A percentile compares a stretch with the other conserved stretches of the same genome.
Conservation (phyloP, 2,329 filamentous ascomycete species). For the Aureobasidium sp. region DNA sequence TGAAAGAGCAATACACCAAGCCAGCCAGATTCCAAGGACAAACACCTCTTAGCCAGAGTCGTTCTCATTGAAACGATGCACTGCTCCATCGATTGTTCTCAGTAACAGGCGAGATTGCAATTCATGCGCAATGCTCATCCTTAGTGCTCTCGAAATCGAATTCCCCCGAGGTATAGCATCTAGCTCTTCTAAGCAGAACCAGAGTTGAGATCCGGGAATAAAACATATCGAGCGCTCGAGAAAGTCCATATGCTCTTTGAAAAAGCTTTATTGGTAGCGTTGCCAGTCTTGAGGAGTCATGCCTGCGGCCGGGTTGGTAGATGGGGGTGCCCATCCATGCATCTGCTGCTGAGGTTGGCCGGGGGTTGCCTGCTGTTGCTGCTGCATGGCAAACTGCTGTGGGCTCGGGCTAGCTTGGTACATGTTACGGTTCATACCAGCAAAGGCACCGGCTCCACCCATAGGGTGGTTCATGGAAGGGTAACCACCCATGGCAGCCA, state of each 20-base stretch:
- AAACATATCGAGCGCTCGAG: too few relatives aligned
- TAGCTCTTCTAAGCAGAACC: neutral
- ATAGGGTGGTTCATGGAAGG: slow-evolving; percentile 37
- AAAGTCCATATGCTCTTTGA: too few relatives aligned
- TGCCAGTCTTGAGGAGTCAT: slow-evolving; percentile 34
- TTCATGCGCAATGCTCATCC: too few relatives aligned
- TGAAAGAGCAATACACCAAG: neutral
- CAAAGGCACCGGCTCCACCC: slow-evolving; percentile 33
- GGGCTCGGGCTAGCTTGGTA: slow-evolving; percentile 41
- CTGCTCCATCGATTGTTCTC: too few relatives aligned
- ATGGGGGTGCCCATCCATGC: slow-evolving; percentile 42
- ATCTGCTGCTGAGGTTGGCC: slow-evolving; percentile 36
- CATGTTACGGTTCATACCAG: slow-evolving; percentile 39
- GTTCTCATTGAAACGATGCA: neutral
- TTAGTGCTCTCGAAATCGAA: too few relatives aligned
- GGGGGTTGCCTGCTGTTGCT: slow-evolving; percentile 22
- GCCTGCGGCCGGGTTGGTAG: slow-evolving; percentile 19
- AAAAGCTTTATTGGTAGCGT: slow-evolving; percentile 8
- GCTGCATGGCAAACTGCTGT: slow-evolving; percentile 32
- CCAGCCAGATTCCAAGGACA: neutral
- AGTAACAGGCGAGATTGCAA: too few relatives aligned
- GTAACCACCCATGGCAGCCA: slow-evolving; percentile 35
- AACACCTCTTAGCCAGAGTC: neutral
- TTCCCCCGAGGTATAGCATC: too few relatives aligned
- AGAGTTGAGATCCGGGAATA: too few relatives aligned